Evolutionary conservation across 495 filamentous ascomycete genomes (phyloP), one percentile per base, ranked within the genome.

Genomic region (Daldinia caldariorum): DNA sequence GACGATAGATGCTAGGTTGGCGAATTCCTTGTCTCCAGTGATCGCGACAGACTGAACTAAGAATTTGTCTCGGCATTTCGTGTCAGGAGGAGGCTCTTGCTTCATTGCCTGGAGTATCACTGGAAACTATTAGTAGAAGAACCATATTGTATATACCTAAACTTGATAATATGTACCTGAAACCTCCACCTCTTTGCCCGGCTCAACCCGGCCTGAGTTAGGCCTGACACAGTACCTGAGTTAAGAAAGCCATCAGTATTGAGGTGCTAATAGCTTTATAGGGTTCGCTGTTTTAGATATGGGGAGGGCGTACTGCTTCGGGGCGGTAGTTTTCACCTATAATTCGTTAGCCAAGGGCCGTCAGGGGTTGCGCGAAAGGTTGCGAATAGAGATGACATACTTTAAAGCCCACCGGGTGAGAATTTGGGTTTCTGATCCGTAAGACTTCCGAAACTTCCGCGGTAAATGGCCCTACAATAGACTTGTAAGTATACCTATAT

Each of bases 101-200:
- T 97, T 97, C 96, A 98, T 97, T 20, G 94, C 93, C 82, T 99
- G 95, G 29, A 99, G 87, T 39, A 98, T 87, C 18, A 99, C 95
- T 97, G 75, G 56, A 49, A 47, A 53, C 6, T 14, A 35, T 77
- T 66, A 77, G 75, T 53, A 51, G 51, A 6, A 49, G 53, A 58
- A 69, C 26, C 16, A 72, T 50, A 22, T 43, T 29, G 9, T 38
- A 43, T 18, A 43, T 22, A 39, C 26, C 41, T 35, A 14, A 39
- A 18, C 41, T 20, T 6, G 67, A 53, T 18, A 63, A 51, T 50
- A 80, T 87, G 70, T 83, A 97, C 94, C 94, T 81, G 94, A 91
- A 63, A 99, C 94, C 78, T 97, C 93, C 63, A 97, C 93, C 70
- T 90, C 86, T 74, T 90, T 87, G 56, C 93, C 92, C 18, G 92